phyloP scores from a whole-genome alignment of 164 flowering plant genomes.

The Vitis rotundifolia region DNA sequence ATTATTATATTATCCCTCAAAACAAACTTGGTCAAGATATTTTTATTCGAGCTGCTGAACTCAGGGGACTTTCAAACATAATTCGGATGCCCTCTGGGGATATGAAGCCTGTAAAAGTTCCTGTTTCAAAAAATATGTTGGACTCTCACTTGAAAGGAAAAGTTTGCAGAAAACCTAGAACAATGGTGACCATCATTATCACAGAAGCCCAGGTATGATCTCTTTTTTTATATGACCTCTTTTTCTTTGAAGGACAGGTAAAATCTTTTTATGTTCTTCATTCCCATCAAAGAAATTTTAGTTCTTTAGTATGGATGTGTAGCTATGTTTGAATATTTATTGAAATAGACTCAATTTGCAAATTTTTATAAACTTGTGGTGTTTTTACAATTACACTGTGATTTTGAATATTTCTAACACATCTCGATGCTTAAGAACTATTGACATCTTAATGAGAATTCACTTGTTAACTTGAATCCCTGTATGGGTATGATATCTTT shows the following conservation, averaged over 20 bases:
- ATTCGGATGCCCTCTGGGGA: constrained; percentile 85
- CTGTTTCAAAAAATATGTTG: constrained; percentile 79
- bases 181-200: constrained; percentile 68
- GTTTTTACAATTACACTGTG: no score
- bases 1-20: constrained; percentile 71
- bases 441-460: no score
- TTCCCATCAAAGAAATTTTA: not conserved
- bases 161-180: constrained; percentile 32
- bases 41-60: constrained; percentile 67
- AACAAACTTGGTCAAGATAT: constrained; percentile 94
- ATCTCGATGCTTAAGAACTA: no score
- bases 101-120: constrained; percentile 76
- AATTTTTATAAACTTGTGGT: no score
- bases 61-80: constrained; percentile 48
- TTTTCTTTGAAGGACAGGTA: not conserved
- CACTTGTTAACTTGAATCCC: no score
- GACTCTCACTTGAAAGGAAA: constrained; percentile 71
- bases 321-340: no score
- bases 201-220: constrained; percentile 73
- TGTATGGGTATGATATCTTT: no score
- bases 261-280: not conserved
- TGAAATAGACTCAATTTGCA: no score
- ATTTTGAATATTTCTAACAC: no score
- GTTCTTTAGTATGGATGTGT: not conserved
- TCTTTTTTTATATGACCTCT: not conserved